Base-by-base conservation (phyloP, 139 green algal genomes). In the Coelastrella sp. region DNA sequence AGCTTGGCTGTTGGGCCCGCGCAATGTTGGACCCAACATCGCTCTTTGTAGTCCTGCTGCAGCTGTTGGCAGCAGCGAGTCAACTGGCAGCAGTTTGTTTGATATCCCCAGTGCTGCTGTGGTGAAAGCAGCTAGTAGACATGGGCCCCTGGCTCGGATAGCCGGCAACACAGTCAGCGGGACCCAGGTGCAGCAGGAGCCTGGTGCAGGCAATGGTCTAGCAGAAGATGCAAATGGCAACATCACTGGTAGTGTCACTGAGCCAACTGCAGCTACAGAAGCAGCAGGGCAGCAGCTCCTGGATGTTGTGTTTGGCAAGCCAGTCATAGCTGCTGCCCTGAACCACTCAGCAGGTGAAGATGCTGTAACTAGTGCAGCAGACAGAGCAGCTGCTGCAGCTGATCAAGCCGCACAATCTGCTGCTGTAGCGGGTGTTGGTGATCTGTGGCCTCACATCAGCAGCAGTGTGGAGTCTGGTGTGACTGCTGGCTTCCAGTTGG, bases 401-500 rank as follows among this genome's bases (percentile, higher is more conserved):
- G 77, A 27, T 60, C 23, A 50, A 25, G 60, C 50, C 21, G 38
- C 82, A 15, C 27, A 62, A 21, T 30, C 73, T 51, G 71, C 86
- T 8, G 80, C 50, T 27, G 63, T 66, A 35, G 71, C 83, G 34
- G 72, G 45, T 2, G 25, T 69, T 32, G 21, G 11, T 41, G 40
- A 63, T 32, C 48, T 48, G 19, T 93, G 82, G 66, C 57, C 73
- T 38, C 81, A 90, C 21, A 79, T 92, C 81, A 84, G 60, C 21
- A 48, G 83, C 35, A 90, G 80, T 7, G 66, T 98, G 4, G 89
- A 96, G 86, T 93, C 92, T 4, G 96, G 95, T 21, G 88, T 98
- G 38, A 87, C 92, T 30, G 79, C 94, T 7, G 97, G 97, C 41
- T 99, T 99, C 84, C 94, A 98, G 87, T 67, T 99, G 60, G 96